Evolutionary conservation across 306 rosid genomes (phyloP), one percentile per base, ranked within the genome.

Genomic region (Macrotyloma uniflorum): DNA sequence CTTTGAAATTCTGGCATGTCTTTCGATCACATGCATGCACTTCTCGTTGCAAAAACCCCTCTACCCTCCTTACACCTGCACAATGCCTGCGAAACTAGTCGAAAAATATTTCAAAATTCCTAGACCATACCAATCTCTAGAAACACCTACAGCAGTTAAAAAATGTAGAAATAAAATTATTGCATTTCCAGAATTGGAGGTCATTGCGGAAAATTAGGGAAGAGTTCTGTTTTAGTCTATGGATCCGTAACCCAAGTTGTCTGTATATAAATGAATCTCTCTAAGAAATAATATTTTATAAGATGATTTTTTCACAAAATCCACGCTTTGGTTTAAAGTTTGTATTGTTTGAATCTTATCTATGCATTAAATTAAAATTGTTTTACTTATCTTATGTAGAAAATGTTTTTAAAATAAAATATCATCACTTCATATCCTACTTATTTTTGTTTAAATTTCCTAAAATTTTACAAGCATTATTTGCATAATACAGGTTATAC

Each of bases 111-210:
- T 40, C 43, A 23, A 66, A 65, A 43, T 66, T 65, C 54, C 45
- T 1, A 63, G n/a, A 49, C 51, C 16, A 28, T 32, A 26, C 16
- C 46, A 40, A 47, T 38, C 67, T n/a, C 58, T 53, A 8, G 32
- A 66, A 67, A 77, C 67, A 77, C 58, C 18, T 6, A 18, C 70
- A 35, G 70, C 13, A n/a, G 45, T 33, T 62, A 12, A 54, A 67
- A 6, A 51, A 6, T 77, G 66, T 38, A 24, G 57, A 77, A 53
- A 77, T 67, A 12, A 65, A 66, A 11, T 26, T 26, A 42, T 5
- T 67, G 24, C 75, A 18, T 24, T 51, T 66, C 15, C 46, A 38
- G 67, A 67, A 51, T 66, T 69, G 75, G 46, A 66, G 11, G 16
- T 15, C 33, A 51, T 24, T 15, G 11, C 22, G 24, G 51, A 66